phyloP scores from a whole-genome alignment of 495 filamentous ascomycete species.

The Penicillium arizonense region DNA sequence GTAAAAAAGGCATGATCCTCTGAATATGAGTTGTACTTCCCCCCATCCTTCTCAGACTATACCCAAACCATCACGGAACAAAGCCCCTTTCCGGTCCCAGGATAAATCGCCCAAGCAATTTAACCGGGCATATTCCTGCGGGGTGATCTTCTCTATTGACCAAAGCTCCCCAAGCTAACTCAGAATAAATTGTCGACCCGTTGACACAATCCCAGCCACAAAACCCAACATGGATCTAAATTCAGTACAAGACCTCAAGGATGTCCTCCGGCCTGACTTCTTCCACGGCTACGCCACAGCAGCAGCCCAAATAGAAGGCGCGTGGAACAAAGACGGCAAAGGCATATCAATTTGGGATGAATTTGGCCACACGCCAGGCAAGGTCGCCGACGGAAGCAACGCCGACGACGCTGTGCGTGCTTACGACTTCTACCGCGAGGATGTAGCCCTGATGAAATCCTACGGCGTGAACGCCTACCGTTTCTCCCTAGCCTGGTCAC shows the following conservation, averaged over 20 bases:
- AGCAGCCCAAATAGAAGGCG: conserved; percentile 66
- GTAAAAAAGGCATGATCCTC: neutral
- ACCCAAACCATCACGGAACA: conserved; percentile 16
- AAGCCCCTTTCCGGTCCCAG: neutral
- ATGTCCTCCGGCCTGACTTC: conserved; percentile 30
- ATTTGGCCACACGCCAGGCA: conserved; percentile 65
- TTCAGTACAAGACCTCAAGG: conserved; percentile 31
- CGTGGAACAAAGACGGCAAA: conserved; percentile 62
- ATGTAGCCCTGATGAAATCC: conserved; percentile 68
- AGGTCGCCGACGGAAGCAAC: conserved; percentile 65
- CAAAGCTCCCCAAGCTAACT: neutral
- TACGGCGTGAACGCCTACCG: conserved; percentile 64
- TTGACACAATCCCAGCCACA: neutral
- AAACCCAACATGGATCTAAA: conserved; percentile 24
- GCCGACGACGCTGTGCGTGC: conserved; percentile 67
- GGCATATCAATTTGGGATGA: conserved; percentile 72
- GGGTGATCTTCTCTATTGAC: neutral
- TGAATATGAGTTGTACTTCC: neutral
- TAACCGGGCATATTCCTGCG: neutral
- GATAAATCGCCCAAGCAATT: conserved; percentile 9
- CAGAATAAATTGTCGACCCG: neutral
- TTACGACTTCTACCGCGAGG: conserved; percentile 66
- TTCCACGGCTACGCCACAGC: conserved; percentile 38
- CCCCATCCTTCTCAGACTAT: neutral
- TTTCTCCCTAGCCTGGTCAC: conserved; percentile 71